Base-by-base conservation (phyloP, 345 rosid species). In the Citrus sp. region DNA sequence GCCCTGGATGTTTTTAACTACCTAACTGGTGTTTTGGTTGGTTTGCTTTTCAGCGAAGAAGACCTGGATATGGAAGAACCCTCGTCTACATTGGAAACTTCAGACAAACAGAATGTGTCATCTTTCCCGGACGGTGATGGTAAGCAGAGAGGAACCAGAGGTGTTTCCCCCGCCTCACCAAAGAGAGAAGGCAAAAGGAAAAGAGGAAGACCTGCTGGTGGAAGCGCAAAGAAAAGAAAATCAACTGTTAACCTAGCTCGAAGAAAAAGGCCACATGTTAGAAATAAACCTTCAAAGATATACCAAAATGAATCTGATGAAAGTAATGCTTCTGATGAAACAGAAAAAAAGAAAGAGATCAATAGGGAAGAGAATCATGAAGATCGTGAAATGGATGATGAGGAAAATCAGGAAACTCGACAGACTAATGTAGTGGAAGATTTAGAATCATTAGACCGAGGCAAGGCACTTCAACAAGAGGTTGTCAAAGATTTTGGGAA, bases 281-380 rank as follows among this genome's bases (percentile, higher is more conserved):
- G 86, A 61, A 90, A 85, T 78, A 88, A 82, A 80, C 85, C 90
- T 78, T 87, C 82, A 22, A 93, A 90, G 85, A 83, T 93, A 75
- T 80, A 72, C 4, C 88, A 84, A 68, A 76, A 87, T 37, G 86
- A 77, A 77, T 83, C 92, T 60, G 95, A 91, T 66, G 92, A 84
- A 77, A 82, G 85, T 59, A 73, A 75, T 42, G 80, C 82, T 66
- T 64, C 75, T 70, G 90, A 82, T 34, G 88, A 84, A 66, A 79
- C 79, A 49, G 24, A 55, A 10, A 63, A 37, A 0, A 74, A 72
- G 73, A 82, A 74, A 83, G 85, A 79, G 74, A 51, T 49, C 30
- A 34, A 80, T 32, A 70, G 54, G 66, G 78, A 70, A 54, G 81
- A 14, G 76, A 77, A 66, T 56, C n/a, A 74, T n/a, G 86, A 79